Conservation (phyloP, 805 yeast genomes). For the Lipomyces sp. region DNA sequence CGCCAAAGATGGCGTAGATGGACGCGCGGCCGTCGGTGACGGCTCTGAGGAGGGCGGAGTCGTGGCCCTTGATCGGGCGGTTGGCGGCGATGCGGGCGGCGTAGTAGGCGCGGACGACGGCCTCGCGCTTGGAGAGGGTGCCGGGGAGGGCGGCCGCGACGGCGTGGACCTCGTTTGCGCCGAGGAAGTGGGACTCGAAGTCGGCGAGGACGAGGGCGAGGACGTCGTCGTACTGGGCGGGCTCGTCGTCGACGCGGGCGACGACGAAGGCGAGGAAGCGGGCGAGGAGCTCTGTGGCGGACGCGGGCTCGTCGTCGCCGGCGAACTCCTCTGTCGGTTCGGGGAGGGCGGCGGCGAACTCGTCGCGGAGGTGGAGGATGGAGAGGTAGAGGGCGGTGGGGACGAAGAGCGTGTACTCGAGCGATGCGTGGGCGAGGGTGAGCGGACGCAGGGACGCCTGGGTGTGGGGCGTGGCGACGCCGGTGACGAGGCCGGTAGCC, state of each 20-base stretch:
- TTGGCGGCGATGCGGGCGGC: slow-evolving; percentile 51
- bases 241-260: slow-evolving; percentile 39
- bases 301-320: slow-evolving; percentile 81
- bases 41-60: slow-evolving; percentile 62
- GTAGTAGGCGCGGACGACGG: slow-evolving; percentile 76
- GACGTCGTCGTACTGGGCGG: slow-evolving; percentile 64
- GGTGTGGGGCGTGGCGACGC: slow-evolving; percentile 44
- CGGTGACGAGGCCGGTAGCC: slow-evolving; percentile 37
- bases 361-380: slow-evolving; percentile 84
- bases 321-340: slow-evolving; percentile 79
- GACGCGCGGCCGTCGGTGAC: slow-evolving; percentile 53
- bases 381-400: slow-evolving; percentile 76
- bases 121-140: slow-evolving; percentile 65
- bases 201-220: slow-evolving; percentile 69
- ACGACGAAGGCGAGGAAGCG: slow-evolving; percentile 68
- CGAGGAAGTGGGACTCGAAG: slow-evolving; percentile 76
- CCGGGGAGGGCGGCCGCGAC: slow-evolving; percentile 64
- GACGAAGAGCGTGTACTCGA: slow-evolving; percentile 84
- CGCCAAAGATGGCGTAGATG: slow-evolving; percentile 88
- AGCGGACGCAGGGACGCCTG: slow-evolving; percentile 70
- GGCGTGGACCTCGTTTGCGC: slow-evolving; percentile 79
- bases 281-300: slow-evolving; percentile 80
- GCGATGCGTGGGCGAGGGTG: slow-evolving; percentile 74
- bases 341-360: slow-evolving; percentile 66
- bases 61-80: slow-evolving; percentile 49